Evolutionary conservation across 768 basidiomycete genomes (phyloP).

Genomic region (Termitomyces sp.): DNA sequence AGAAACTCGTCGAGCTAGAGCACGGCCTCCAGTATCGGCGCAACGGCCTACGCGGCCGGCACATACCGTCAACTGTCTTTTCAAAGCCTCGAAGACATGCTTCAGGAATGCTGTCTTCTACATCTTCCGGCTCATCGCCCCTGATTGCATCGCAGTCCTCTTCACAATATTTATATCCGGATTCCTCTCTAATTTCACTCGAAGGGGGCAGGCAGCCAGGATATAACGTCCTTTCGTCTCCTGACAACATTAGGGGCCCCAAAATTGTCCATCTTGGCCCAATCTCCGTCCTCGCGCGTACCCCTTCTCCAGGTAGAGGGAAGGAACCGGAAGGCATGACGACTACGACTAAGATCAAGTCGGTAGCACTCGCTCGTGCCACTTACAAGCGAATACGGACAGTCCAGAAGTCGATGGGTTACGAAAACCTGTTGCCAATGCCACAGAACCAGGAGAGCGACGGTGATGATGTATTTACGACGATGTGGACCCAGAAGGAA

Average conservation of each 20-base stretch:
- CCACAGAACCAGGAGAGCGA: constrained; percentile 25
- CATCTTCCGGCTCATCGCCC: constrained; percentile 45
- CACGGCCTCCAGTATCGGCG: constrained; percentile 37
- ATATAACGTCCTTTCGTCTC: constrained; percentile 30
- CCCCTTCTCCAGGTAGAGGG: constrained; percentile 22
- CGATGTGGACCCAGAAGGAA: constrained; percentile 49
- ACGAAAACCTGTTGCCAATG: constrained; percentile 48
- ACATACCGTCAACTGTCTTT: constrained; percentile 47
- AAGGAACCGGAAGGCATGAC: constrained; percentile 19
- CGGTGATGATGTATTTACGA: constrained; percentile 26
- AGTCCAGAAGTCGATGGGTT: constrained; percentile 63
- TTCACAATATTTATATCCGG: constrained; percentile 19
- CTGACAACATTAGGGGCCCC: constrained; percentile 31
- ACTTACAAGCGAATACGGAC: constrained; percentile 59
- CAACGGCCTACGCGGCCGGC: constrained; percentile 26
- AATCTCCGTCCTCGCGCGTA: constrained; percentile 30
- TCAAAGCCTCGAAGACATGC: constrained; percentile 47
- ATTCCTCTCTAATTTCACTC: constrained; percentile 12
- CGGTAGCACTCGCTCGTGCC: constrained; percentile 42
- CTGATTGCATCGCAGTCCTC: constrained; percentile 29
- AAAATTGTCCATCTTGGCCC: constrained; percentile 62
- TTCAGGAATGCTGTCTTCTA: constrained; percentile 39
- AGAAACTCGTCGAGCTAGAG: constrained; percentile 53
- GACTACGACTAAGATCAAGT: constrained; percentile 42
- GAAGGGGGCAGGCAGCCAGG: constrained; percentile 34